Evolutionary conservation across 192 early-diverging fungal genomes (phyloP), one percentile per base, ranked within the genome.

Genomic region (Obelidium mucronatum): DNA sequence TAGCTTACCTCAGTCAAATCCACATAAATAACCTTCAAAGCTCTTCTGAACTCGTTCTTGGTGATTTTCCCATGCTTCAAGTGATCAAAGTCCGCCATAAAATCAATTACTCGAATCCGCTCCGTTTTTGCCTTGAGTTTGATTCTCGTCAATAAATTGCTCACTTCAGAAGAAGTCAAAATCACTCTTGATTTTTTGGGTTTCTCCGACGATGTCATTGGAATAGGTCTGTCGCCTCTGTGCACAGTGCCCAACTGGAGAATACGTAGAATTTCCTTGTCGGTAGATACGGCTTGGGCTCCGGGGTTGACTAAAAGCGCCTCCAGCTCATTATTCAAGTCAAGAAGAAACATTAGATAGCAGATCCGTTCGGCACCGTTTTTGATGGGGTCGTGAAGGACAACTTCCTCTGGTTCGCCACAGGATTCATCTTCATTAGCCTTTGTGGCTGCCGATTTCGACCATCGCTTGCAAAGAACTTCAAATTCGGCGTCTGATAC

Each of bases 81-180:
- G 35, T 84, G 82, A 61, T 89, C 88, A 81, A 88, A 88, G 73
- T 89, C 88, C 1, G 62, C 44, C 84, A 89, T 79, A 56, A 82
- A 86, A 55, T 89, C 88, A 73, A 78, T 78, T 17, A 89, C 84
- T n/a, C 88, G 77, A 37, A 89, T 81, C 4, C 88, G 58, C 48
- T 89, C 82, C 3, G 88, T 85, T 55, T 87, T 87, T 40, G 82
- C 80, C 80, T 84, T 88, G 35, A 79, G 79, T 67, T 84, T 85
- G 65, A 88, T 86, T n/a, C 69, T 67, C 59, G 78, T 84, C 58
- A 84, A 68, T 54, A 86, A 60, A 40, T 78, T 71, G 31, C 67
- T 51, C 19, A 86, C 56, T 28, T 78, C 84, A 17, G 42, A 34
- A 44, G 28, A 30, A 34, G 33, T 75, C 56, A 82, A 37, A 30